These are phyloP conservation scores for Arthroderma sp. DNA, from an alignment of 2,329 filamentous ascomycete species.

Conservation along the genomic window DNA sequence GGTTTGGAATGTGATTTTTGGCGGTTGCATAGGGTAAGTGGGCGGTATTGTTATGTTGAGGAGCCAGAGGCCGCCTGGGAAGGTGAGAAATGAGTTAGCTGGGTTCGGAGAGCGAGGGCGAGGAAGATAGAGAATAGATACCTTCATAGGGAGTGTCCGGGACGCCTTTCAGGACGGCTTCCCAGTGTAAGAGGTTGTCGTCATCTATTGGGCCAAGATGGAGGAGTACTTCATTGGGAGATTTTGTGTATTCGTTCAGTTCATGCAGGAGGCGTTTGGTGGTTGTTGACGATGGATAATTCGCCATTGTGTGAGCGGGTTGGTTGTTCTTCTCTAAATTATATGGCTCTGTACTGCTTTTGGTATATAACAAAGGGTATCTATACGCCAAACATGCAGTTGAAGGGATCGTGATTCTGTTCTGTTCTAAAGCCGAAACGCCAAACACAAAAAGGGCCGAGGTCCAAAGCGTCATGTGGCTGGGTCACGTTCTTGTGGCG, in stretches of 20 bases:
- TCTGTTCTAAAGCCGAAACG: too few species aligned
- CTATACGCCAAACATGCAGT: too few species aligned
- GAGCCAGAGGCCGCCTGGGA: slow-evolving; percentile 62
- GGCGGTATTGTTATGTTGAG: slow-evolving; percentile 63
- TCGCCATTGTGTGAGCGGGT: background rate
- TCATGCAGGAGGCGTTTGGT: slow-evolving; percentile 50
- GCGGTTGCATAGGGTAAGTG: slow-evolving; percentile 67
- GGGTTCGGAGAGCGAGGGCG: background rate
- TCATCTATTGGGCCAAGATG: slow-evolving; percentile 45
- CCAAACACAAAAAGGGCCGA: background rate
- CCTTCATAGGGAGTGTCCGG: slow-evolving; percentile 48
- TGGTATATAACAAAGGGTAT: too few species aligned
- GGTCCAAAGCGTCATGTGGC: background rate
- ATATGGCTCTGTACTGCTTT: background rate
- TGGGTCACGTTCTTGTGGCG: background rate
- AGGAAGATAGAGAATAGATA: slow-evolving; percentile 16
- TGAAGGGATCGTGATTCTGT: too few species aligned
- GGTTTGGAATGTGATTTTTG: slow-evolving; percentile 68
- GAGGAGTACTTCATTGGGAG: slow-evolving; percentile 44
- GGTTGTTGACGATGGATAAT: slow-evolving; percentile 21
- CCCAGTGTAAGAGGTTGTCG: slow-evolving; percentile 45
- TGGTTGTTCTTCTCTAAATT: background rate
- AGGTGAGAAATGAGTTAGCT: slow-evolving; percentile 2
- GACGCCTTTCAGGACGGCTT: slow-evolving; percentile 48
- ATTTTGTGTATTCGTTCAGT: slow-evolving; percentile 43